phyloP scores from a whole-genome alignment of 352 stramenopile genomes.

The Globisporangium uncinulatum region DNA sequence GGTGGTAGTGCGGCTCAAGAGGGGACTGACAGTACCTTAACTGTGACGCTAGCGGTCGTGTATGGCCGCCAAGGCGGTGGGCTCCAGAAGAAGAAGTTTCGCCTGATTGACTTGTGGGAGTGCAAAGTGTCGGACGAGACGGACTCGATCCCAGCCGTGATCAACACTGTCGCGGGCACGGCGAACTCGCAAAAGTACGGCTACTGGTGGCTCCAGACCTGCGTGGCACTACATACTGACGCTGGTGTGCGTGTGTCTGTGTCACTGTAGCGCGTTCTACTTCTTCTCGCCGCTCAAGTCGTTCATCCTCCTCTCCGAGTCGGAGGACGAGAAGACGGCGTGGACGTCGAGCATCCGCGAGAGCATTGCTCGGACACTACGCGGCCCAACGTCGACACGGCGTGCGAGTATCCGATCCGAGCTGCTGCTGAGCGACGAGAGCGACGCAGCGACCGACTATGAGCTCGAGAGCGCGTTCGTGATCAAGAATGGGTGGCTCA shows the following conservation, averaged over 20 bases:
- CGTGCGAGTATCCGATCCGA: constrained; percentile 60
- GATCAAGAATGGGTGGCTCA: constrained; percentile 87
- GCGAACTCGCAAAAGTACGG: constrained; percentile 60
- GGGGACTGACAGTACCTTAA: background rate
- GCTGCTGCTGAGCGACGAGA: constrained; percentile 52
- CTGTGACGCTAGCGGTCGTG: constrained; percentile 39
- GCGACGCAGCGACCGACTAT: constrained; percentile 44
- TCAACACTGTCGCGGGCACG: constrained; percentile 40
- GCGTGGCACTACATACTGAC: background rate
- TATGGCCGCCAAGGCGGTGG: constrained; percentile 53
- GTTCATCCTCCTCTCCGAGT: constrained; percentile 74
- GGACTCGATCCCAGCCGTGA: constrained; percentile 59
- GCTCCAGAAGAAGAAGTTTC: constrained; percentile 81
- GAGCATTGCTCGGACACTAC: constrained; percentile 52
- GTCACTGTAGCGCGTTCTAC: constrained; percentile 59
- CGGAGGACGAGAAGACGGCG: constrained; percentile 45
- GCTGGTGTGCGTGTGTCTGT: background rate
- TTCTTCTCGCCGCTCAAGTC: constrained; percentile 86
- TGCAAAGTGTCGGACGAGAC: constrained; percentile 71
- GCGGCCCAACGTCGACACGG: constrained; percentile 34
- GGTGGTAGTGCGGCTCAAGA: background rate
- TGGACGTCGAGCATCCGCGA: constrained; percentile 68
- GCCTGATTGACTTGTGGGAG: constrained; percentile 71
- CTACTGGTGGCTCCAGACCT: no score
- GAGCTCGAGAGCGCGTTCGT: constrained; percentile 65